phyloP scores from a whole-genome alignment of 2,329 filamentous ascomycete genomes.

The Fusarium coicis region DNA sequence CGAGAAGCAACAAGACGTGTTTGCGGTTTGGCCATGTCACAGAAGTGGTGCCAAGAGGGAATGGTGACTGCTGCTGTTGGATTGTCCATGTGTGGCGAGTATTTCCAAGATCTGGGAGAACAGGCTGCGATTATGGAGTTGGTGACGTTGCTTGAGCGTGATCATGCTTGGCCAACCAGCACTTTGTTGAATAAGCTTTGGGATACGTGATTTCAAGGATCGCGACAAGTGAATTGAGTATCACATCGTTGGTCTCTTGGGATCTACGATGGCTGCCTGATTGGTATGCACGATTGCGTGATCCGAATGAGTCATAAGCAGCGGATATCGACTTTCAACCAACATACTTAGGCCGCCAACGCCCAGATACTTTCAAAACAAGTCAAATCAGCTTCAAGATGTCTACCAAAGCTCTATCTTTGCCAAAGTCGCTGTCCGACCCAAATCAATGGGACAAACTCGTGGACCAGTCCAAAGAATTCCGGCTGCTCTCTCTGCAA shows the following conservation, averaged over 20 bases:
- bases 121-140: slow-evolving; percentile 7
- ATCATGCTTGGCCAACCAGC: slow-evolving; percentile 24
- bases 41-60: slow-evolving; percentile 6
- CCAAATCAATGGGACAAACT: slow-evolving; percentile 1
- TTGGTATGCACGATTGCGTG: neutral
- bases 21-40: slow-evolving; percentile 12
- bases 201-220: neutral
- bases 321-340: neutral
- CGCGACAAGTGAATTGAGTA: neutral
- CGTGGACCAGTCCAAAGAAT: slow-evolving; percentile 4
- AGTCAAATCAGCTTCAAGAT: neutral
- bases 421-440: neutral
- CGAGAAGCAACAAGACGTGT: slow-evolving; percentile 12
- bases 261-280: neutral
- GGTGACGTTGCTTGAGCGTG: slow-evolving; percentile 11
- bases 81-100: slow-evolving; percentile 33
- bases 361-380: accelerated
- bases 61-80: slow-evolving; percentile 27
- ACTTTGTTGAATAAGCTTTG: neutral
- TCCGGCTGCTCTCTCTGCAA: slow-evolving; percentile 18
- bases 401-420: neutral
- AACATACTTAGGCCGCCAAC: accelerated
- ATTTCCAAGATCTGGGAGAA: slow-evolving; percentile 20
- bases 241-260: accelerated
- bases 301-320: neutral